Evolutionary conservation across 345 rosid species (phyloP), one percentile per base, ranked within the genome.

Genomic region (Pelargonium nanum): DNA sequence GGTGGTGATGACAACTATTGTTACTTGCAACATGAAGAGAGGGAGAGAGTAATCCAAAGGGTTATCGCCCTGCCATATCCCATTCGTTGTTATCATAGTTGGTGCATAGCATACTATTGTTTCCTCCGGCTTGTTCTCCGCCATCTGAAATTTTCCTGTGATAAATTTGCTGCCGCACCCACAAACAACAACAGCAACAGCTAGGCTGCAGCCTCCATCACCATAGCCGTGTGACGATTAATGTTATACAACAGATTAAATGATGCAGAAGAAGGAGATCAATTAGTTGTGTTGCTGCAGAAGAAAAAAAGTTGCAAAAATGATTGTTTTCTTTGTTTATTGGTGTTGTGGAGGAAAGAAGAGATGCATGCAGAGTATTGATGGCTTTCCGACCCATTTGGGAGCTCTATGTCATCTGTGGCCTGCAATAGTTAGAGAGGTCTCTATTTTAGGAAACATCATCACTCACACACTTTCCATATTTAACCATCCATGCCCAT

Each of bases 1-100:
- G 63, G 72, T 74, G 56, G 65, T 55, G 72, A 62, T 26, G 53
- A 81, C 63, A 57, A 58, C 62, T 28, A 78, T 2, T 22, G 54
- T 60, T 6, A 75, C 51, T 59, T 78, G 80, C 5, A 68, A 9
- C 5, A 77, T 63, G 6, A 81, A 22, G 21, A 73, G 55, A 2
- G 77, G 73, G 59, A 78, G 58, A 53, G 82, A 70, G 45, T 5
- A 34, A 34, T 34, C 45, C 13, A 34, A 15, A 34, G 45, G 45
- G 45, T 34, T 34, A 34, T 34, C 45, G 45, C 45, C 45, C 45
- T 34, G 45, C 45, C 45, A 34, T 16, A 51, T 20, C 6, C 54
- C 54, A 16, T 51, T 51, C 1, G 54, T 51, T 19, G 54, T 51
- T 8, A 51, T 51, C 54, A 51, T 51, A 5, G 16, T 19, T 16